These are phyloP conservation scores for Rhizopogon roseolus DNA, from an alignment of 768 basidiomycete species.

Conservation along the genomic window DNA sequence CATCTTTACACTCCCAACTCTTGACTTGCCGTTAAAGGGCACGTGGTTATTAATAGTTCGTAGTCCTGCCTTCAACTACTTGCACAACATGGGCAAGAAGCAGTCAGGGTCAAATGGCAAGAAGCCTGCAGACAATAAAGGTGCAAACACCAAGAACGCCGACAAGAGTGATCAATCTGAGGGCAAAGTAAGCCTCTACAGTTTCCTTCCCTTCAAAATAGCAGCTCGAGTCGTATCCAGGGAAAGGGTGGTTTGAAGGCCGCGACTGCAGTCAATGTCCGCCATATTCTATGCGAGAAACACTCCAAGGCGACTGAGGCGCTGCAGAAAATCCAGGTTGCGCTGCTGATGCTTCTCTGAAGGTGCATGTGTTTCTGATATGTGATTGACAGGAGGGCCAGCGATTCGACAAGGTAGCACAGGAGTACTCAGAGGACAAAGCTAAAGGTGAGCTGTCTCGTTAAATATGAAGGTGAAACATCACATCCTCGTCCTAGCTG, in stretches of 20 bases:
- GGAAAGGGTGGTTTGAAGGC: slow-evolving; percentile 64
- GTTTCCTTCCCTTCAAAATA: slow-evolving; percentile 1
- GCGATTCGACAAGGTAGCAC: slow-evolving; percentile 83
- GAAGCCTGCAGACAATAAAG: not conserved
- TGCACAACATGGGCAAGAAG: not conserved
- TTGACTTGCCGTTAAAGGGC: too few species aligned
- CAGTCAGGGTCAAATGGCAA: not conserved
- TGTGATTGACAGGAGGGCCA: slow-evolving; percentile 55
- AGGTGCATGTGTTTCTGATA: not conserved
- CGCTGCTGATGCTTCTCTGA: not conserved
- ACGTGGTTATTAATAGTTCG: too few species aligned
- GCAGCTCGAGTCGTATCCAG: slow-evolving; percentile 19
- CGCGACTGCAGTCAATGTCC: slow-evolving; percentile 79
- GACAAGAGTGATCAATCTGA: slow-evolving; percentile 15
- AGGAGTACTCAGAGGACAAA: slow-evolving; percentile 89
- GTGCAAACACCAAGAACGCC: slow-evolving; percentile 10
- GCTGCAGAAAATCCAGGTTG: slow-evolving; percentile 72
- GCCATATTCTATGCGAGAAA: slow-evolving; percentile 87
- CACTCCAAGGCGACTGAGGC: slow-evolving; percentile 78
- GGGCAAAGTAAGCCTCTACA: slow-evolving; percentile 6
- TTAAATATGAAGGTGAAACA: not conserved
- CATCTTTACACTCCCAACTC: too few species aligned
- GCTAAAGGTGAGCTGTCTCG: slow-evolving; percentile 57
- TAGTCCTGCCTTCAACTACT: not conserved
- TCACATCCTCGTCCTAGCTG: slow-evolving; percentile 40